Conservation (phyloP, 2,329 filamentous ascomycete species). For the Aspergillus pseudotamarii region DNA sequence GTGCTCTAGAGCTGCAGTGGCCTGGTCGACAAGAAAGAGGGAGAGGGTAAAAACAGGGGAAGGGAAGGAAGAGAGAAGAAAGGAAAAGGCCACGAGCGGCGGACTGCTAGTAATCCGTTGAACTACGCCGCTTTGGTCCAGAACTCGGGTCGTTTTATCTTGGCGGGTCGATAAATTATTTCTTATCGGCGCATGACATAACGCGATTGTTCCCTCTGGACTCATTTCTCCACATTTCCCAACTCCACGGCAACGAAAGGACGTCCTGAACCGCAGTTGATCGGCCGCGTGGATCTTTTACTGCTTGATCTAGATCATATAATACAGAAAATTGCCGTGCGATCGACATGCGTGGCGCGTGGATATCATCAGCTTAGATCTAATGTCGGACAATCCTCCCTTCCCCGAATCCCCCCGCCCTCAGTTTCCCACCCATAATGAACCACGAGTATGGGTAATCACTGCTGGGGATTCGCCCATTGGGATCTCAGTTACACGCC, state of each 20-base stretch:
- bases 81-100: conserved; percentile 21
- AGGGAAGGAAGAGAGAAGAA: not conserved
- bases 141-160: conserved; percentile 10
- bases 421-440: conserved; percentile 63
- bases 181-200: not conserved
- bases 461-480: conserved; percentile 85
- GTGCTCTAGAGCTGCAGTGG: conserved; percentile 18
- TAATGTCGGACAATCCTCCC: conserved; percentile 41
- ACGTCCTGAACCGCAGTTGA: not conserved
- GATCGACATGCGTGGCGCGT: conserved; percentile 31
- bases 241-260: not conserved
- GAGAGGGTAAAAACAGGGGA: not conserved
- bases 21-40: not conserved
- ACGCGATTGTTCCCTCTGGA: not conserved
- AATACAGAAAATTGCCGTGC: conserved; percentile 18
- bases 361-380: conserved; percentile 21
- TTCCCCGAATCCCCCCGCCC: conserved; percentile 36
- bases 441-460: conserved; percentile 88
- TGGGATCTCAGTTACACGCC: conserved; percentile 76
- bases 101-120: conserved; percentile 5
- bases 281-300: not conserved
- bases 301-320: not conserved
- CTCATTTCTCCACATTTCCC: not conserved
- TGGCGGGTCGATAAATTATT: conserved; percentile 3
- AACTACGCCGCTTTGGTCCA: conserved; percentile 13